Evolutionary conservation across 192 early-diverging fungal species (phyloP).

Genomic region (Backusella morwellensis): DNA sequence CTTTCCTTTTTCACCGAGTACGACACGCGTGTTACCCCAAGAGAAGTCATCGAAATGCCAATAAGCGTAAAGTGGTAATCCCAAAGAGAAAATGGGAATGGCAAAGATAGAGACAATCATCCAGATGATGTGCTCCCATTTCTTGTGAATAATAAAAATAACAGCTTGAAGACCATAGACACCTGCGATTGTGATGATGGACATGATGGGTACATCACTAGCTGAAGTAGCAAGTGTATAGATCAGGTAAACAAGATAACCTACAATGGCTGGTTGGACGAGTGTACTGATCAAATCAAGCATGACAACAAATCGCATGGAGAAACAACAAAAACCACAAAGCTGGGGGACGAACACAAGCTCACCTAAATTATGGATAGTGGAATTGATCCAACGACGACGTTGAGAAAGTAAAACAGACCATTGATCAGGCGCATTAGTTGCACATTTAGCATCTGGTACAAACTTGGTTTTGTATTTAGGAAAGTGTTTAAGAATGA

Average conservation of each 20-base stretch:
- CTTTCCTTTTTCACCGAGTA: conserved; percentile 83
- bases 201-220: conserved; percentile 70
- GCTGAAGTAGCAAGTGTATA: conserved; percentile 57
- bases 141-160: conserved; percentile 69
- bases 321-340: conserved; percentile 96
- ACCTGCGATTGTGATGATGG: conserved; percentile 78
- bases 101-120: conserved; percentile 95
- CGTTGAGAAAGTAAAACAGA: conserved; percentile 92
- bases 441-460: conserved; percentile 87
- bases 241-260: conserved; percentile 83
- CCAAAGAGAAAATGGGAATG: conserved; percentile 82
- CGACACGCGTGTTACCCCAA: conserved; percentile 95
- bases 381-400: conserved; percentile 99
- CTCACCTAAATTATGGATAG: conserved; percentile 97
- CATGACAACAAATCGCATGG: conserved; percentile 93
- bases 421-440: conserved; percentile 94
- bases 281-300: conserved; percentile 90
- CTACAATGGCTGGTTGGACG: conserved; percentile 87
- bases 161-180: conserved; percentile 88
- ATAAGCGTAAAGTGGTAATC: conserved; percentile 87
- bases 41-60: conserved; percentile 99
- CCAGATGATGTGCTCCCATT: conserved; percentile 93
- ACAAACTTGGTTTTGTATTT: conserved; percentile 93
- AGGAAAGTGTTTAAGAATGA: conserved; percentile 96
- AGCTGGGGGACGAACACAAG: conserved; percentile 91